Percentiles rank a stretch among this genome's conserved stretches.
phyloP scores from a whole-genome alignment of 257 asterid species.

The Solanum medicagineum region DNA sequence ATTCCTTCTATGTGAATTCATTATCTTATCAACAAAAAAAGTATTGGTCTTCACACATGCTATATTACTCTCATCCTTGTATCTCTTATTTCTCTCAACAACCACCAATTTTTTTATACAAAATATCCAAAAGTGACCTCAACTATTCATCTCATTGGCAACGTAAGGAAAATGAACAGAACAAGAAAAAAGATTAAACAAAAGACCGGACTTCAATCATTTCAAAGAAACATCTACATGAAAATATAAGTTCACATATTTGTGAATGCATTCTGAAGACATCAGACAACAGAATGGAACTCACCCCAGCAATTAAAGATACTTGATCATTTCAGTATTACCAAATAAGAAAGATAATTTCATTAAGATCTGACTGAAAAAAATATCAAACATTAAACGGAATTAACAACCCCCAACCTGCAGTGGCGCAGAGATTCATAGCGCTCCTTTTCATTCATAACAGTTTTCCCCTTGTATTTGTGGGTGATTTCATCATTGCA shows the following conservation, averaged over 20 bases:
- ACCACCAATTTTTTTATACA: background rate
- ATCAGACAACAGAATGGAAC: background rate
- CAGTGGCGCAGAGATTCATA: slow-evolving; percentile 95
- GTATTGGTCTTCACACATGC: background rate
- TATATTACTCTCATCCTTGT: background rate
- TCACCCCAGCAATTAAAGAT: background rate
- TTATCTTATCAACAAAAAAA: background rate
- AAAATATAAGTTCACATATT: background rate
- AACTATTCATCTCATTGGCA: background rate
- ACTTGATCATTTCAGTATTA: background rate
- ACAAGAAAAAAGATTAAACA: background rate
- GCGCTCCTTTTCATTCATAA: slow-evolving; percentile 77
- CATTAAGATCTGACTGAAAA: background rate
- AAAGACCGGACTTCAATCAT: background rate
- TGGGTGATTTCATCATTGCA: slow-evolving; percentile 86
- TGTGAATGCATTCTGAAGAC: background rate
- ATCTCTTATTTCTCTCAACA: background rate
- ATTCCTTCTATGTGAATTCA: background rate
- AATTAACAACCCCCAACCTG: slow-evolving; percentile 33
- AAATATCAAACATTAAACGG: background rate
- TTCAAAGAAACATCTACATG: background rate
- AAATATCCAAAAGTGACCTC: background rate
- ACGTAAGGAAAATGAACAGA: background rate
- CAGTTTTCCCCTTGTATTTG: slow-evolving; percentile 91
- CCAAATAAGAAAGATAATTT: background rate